Conservation (phyloP, 768 basidiomycete genomes). For the Trametopsis cervina region DNA sequence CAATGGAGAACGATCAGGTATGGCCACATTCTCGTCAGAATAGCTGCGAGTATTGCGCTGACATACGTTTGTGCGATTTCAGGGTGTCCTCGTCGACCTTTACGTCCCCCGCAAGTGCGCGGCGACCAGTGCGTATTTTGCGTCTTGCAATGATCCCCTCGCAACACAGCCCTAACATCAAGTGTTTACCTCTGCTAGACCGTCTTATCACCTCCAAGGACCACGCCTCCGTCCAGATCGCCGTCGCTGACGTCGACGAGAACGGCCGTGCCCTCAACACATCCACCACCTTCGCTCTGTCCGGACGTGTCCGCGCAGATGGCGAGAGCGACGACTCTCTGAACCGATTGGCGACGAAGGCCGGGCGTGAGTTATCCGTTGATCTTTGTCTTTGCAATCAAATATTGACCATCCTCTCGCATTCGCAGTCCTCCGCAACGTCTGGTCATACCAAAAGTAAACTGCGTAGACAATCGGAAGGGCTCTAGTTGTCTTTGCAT, state of each 20-base stretch:
- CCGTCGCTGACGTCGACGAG: constrained; percentile 89
- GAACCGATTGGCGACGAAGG: constrained; percentile 93
- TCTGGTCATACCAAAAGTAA: constrained; percentile 96
- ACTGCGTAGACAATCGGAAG: constrained; percentile 12
- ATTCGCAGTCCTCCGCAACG: constrained; percentile 81
- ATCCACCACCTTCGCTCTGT: constrained; percentile 89
- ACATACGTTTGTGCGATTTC: constrained; percentile 1
- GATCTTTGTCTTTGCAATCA: background rate
- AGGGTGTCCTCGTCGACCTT: constrained; percentile 99
- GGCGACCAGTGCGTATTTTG: constrained; percentile 75
- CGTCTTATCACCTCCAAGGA: constrained; percentile 99
- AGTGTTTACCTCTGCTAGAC: constrained; percentile 41
- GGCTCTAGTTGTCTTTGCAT: constrained; percentile 18
- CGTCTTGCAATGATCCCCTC: background rate
- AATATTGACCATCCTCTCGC: background rate
- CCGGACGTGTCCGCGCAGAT: constrained; percentile 88
- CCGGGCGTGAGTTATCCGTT: constrained; percentile 73
- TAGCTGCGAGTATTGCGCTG: constrained; percentile 4
- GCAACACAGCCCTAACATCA: background rate
- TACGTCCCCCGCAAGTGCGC: constrained; percentile 99
- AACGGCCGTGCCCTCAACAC: constrained; percentile 73
- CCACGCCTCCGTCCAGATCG: constrained; percentile 97
- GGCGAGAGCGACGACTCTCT: constrained; percentile 96
- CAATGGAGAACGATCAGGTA: constrained; percentile 92
- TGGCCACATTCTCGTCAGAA: constrained; percentile 18